A percentile compares a stretch with the other conserved stretches of the same genome.
phyloP scores from a whole-genome alignment of 768 basidiomycete species.

The Suillus paluster region DNA sequence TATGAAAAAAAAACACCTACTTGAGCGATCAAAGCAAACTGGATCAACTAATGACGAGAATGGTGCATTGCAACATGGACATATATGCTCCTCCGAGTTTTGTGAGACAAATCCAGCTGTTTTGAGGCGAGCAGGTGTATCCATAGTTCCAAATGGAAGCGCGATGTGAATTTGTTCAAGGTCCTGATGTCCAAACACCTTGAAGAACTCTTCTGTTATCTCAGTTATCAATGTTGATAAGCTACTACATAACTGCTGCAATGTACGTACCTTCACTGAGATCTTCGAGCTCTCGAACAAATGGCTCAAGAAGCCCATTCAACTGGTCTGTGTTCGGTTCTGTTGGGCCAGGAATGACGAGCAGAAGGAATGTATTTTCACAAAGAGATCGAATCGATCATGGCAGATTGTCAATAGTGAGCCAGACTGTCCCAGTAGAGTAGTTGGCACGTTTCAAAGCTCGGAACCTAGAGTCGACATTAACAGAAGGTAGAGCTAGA shows the following conservation, averaged over 20 bases:
- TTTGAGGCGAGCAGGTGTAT: neutral
- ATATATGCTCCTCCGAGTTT: neutral
- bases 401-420: neutral
- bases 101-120: neutral
- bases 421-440: neutral
- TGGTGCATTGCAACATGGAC: neutral
- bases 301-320: neutral
- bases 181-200: neutral
- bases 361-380: neutral
- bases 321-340: neutral
- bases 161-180: neutral
- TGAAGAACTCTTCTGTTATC: neutral
- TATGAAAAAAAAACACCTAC: neutral
- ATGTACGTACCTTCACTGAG: neutral
- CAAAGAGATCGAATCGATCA: neutral
- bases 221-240: neutral
- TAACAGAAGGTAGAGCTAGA: neutral
- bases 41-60: neutral
- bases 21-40: neutral
- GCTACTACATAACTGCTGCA: neutral
- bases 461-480: neutral
- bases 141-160: neutral
- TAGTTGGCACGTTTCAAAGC: neutral
- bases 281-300: neutral
- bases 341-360: neutral